phyloP scores from a whole-genome alignment of 306 rosid species.

The Cucurbita moschata region DNA sequence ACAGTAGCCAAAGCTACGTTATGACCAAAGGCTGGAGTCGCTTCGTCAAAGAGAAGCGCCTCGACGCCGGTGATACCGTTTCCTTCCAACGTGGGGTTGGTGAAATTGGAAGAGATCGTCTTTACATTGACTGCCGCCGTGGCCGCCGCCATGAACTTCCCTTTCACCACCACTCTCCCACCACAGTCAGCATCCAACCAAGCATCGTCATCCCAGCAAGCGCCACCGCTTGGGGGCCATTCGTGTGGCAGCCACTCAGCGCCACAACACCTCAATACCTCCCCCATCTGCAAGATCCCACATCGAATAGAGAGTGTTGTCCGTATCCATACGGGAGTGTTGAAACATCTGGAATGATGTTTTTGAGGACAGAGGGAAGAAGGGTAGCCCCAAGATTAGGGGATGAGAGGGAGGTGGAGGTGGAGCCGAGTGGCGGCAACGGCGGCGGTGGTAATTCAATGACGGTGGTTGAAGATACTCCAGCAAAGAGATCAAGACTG shows the following conservation, averaged over 20 bases:
- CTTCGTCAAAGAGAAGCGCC: slow-evolving; percentile 79
- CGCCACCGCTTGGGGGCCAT: slow-evolving; percentile 15
- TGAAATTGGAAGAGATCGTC: slow-evolving; percentile 30
- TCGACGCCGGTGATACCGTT: slow-evolving; percentile 80
- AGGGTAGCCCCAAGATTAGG: neutral
- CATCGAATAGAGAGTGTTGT: neutral
- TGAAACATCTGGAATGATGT: slow-evolving; percentile 9
- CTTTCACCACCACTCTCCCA: neutral
- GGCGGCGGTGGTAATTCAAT: slow-evolving; percentile 13
- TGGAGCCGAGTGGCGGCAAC: neutral
- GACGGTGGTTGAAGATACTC: slow-evolving; percentile 15
- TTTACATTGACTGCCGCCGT: slow-evolving; percentile 72
- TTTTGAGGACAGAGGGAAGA: slow-evolving; percentile 9
- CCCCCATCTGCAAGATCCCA: neutral
- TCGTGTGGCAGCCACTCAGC: slow-evolving; percentile 20
- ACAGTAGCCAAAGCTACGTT: slow-evolving; percentile 94
- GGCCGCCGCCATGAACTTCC: slow-evolving; percentile 33
- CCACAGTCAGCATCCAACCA: slow-evolving; percentile 9
- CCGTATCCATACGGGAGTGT: slow-evolving; percentile 14
- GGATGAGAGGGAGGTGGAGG: slow-evolving; percentile 4
- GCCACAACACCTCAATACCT: neutral
- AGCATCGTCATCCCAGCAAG: slow-evolving; percentile 4
- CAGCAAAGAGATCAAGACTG: slow-evolving; percentile 19
- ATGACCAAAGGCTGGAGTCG: slow-evolving; percentile 99
- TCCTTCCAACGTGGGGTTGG: slow-evolving; percentile 73